Evolutionary conservation across 441 rosid genomes (phyloP).

Genomic region (Populus trichocarpa): DNA sequence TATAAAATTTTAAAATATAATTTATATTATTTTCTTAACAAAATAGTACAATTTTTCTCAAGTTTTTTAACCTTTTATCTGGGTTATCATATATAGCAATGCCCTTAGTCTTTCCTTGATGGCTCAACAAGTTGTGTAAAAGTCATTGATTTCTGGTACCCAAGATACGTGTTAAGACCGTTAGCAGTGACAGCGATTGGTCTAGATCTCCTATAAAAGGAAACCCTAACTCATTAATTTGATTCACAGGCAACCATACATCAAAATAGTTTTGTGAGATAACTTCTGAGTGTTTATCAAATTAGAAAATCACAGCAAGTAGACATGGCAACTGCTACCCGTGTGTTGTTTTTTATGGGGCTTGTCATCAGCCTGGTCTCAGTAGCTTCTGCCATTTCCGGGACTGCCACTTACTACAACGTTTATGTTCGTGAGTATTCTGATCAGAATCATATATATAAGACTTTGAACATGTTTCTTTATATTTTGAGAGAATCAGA

Average conservation of each 20-base stretch:
- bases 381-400: constrained; percentile 6
- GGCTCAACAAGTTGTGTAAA: neutral
- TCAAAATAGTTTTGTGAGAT: neutral
- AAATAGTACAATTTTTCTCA: no score
- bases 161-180: neutral
- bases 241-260: neutral
- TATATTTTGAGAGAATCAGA: neutral
- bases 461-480: neutral
- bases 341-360: neutral
- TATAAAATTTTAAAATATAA: no score
- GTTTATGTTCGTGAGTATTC: constrained; percentile 14
- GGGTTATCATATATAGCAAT: no score
- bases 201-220: neutral
- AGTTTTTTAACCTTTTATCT: no score
- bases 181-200: neutral
- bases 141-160: neutral
- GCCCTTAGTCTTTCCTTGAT: no score
- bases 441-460: neutral
- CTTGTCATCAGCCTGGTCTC: constrained; percentile 8
- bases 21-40: no score
- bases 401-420: constrained; percentile 16
- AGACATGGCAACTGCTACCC: constrained; percentile 1
- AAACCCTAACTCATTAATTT: neutral
- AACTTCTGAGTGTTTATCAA: neutral
- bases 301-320: neutral